A percentile compares a stretch with the other conserved stretches of the same genome.
phyloP scores from a whole-genome alignment of 2,329 filamentous ascomycete genomes.

The Scolecobasidium constrictum region DNA sequence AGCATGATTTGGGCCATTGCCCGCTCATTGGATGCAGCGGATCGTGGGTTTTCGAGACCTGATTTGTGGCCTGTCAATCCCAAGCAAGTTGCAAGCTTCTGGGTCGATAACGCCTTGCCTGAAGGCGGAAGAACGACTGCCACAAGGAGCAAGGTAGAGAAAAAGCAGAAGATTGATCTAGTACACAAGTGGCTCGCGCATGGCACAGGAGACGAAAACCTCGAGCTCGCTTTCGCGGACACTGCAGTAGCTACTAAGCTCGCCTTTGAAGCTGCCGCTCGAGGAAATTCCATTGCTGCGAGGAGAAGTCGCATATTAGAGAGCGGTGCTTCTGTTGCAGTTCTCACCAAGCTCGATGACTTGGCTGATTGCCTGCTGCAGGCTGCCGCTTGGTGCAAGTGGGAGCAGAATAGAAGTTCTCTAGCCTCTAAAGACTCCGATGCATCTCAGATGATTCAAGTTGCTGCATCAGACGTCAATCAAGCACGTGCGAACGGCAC shows the following conservation, averaged over 20 bases:
- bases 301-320: constrained; percentile 11
- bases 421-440: no score
- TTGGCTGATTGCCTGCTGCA: constrained; percentile 71
- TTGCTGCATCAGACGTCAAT: no score
- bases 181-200: constrained; percentile 22
- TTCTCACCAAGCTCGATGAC: constrained; percentile 62
- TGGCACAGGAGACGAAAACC: constrained; percentile 7
- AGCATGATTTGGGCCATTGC: constrained; percentile 68
- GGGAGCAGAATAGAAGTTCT: constrained; percentile 47
- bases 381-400: constrained; percentile 64
- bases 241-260: constrained; percentile 26
- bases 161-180: constrained; percentile 53
- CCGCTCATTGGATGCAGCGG: constrained; percentile 40
- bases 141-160: constrained; percentile 33
- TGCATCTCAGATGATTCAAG: no score
- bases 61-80: constrained; percentile 21
- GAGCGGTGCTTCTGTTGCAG: background rate
- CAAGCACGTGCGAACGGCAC: no score
- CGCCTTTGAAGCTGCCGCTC: constrained; percentile 23
- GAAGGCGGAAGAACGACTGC: constrained; percentile 20
- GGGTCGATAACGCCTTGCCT: constrained; percentile 16
- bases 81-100: constrained; percentile 26
- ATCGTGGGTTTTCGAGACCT: background rate
- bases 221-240: constrained; percentile 19
- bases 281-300: constrained; percentile 11